These are phyloP conservation scores for Oryza nivara DNA, from an alignment of 176 grass and related monocot species.

Conservation along the genomic window DNA sequence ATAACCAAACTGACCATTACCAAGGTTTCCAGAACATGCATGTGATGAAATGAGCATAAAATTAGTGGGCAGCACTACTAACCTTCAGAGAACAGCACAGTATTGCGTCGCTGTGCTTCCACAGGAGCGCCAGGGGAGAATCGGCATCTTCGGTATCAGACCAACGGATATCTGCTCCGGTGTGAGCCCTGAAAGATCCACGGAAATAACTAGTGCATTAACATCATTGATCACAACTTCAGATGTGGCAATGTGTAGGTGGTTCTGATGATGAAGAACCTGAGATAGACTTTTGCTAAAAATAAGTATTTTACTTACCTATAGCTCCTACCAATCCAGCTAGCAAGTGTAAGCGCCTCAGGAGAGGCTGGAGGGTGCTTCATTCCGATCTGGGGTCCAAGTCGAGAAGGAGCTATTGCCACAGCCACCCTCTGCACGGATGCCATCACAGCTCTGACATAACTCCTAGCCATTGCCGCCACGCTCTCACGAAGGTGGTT, in stretches of 20 bases:
- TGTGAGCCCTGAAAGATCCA: slow-evolving; percentile 64
- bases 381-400: slow-evolving; percentile 56
- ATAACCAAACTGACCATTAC: neutral
- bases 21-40: neutral
- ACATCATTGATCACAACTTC: neutral
- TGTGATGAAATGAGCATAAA: neutral
- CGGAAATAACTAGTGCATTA: neutral
- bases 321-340: slow-evolving; percentile 79
- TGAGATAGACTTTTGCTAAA: neutral
- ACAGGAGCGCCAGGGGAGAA: slow-evolving; percentile 65
- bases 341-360: slow-evolving; percentile 73
- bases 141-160: slow-evolving; percentile 46
- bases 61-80: neutral
- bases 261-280: neutral
- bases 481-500: slow-evolving; percentile 83
- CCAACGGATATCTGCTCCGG: slow-evolving; percentile 62
- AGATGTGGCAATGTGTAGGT: neutral
- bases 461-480: slow-evolving; percentile 77
- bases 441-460: slow-evolving; percentile 79
- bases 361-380: slow-evolving; percentile 71
- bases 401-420: slow-evolving; percentile 70
- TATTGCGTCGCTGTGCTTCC: slow-evolving; percentile 84
- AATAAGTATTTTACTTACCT: slow-evolving; percentile 59
- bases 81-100: slow-evolving; percentile 91
- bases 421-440: slow-evolving; percentile 95